Evolutionary conservation across 148 eudicot species (phyloP).

Genomic region (Persicaria maculosa): DNA sequence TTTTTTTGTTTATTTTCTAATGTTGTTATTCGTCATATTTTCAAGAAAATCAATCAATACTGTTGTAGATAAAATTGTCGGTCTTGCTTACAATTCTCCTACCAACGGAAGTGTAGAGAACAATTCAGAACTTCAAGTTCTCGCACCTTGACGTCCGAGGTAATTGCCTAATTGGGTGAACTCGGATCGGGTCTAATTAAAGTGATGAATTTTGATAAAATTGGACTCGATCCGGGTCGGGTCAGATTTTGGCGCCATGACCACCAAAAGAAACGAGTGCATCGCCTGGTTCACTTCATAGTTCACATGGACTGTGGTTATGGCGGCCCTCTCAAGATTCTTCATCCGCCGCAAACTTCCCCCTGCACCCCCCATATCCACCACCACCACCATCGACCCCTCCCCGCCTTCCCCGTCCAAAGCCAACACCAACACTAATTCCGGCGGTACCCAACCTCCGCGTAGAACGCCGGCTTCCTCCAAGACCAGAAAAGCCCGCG

Average conservation of each 20-base stretch:
- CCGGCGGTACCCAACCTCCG: not conserved
- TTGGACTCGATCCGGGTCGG: too few species aligned
- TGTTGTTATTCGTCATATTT: too few species aligned
- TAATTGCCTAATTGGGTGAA: too few species aligned
- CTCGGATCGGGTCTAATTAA: too few species aligned
- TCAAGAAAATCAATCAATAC: too few species aligned
- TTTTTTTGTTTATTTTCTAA: too few species aligned
- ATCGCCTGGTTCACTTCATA: not conserved
- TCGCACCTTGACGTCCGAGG: too few species aligned
- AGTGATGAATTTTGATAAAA: too few species aligned
- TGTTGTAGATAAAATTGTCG: too few species aligned
- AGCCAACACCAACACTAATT: not conserved
- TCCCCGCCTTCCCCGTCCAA: not conserved
- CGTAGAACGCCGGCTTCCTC: not conserved
- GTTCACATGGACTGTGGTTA: not conserved
- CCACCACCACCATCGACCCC: not conserved
- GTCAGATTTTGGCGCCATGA: not conserved
- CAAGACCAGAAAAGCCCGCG: constrained; percentile 13
- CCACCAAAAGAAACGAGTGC: not conserved
- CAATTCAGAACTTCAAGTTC: too few species aligned
- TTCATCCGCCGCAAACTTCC: constrained; percentile 1
- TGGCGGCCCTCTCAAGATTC: constrained; percentile 10
- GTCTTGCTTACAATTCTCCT: too few species aligned
- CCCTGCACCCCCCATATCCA: not conserved
- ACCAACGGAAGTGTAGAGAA: too few species aligned